Conservation (phyloP, 257 asterid genomes). For the Solanum stenotomum region DNA sequence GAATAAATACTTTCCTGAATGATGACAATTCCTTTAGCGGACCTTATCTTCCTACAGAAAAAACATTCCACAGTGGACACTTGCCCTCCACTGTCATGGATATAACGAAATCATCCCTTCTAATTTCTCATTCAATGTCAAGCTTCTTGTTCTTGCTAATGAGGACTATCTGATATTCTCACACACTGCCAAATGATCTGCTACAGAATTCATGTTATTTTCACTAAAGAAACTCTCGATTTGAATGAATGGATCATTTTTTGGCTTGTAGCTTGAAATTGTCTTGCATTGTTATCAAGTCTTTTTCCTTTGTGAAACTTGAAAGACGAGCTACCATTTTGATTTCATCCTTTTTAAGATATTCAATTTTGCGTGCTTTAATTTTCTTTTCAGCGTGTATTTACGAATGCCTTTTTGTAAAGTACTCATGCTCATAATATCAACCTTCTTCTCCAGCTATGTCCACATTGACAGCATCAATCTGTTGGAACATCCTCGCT, state of each 20-base stretch:
- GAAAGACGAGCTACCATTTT: neutral
- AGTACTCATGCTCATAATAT: neutral
- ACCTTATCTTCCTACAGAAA: neutral
- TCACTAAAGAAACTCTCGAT: neutral
- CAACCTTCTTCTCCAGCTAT: constrained; percentile 48
- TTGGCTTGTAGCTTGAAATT: neutral
- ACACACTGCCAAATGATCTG: neutral
- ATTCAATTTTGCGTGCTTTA: neutral
- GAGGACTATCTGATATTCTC: neutral
- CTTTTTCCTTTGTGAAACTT: neutral
- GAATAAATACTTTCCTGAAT: neutral
- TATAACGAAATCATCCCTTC: neutral
- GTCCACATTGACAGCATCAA: constrained; percentile 57
- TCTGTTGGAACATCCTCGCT: constrained; percentile 94
- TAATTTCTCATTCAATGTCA: neutral
- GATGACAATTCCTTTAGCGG: neutral
- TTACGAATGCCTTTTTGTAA: neutral
- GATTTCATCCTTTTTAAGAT: neutral
- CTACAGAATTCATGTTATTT: neutral
- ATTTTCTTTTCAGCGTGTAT: neutral
- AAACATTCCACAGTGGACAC: neutral
- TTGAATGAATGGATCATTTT: neutral
- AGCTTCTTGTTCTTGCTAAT: neutral
- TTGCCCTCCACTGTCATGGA: neutral
- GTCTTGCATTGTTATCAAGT: neutral